Evolutionary conservation across 352 stramenopile genomes (phyloP).

Genomic region (Phytophthora pseudosyringae): DNA sequence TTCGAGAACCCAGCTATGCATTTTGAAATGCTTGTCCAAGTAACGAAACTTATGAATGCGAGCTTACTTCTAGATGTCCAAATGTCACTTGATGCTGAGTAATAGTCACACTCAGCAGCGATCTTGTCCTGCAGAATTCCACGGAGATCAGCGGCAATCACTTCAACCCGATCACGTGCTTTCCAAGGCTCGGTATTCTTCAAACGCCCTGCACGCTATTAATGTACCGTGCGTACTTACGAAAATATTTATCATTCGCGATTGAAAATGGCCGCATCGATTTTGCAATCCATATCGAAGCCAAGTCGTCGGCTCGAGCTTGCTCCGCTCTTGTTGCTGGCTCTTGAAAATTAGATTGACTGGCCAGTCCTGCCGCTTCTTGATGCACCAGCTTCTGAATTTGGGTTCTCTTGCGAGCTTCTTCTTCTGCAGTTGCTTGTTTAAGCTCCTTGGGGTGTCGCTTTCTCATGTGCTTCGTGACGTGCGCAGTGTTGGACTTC

Average conservation of each 20-base stretch:
- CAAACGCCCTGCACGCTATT: background rate
- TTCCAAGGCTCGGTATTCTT: background rate
- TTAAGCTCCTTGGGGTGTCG: background rate
- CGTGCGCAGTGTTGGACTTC: background rate
- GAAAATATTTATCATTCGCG: conserved; percentile 5
- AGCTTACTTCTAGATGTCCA: conserved; percentile 10
- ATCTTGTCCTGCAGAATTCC: background rate
- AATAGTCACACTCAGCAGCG: conserved; percentile 5
- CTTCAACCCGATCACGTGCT: background rate
- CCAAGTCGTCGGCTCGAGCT: background rate
- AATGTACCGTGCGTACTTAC: conserved; percentile 1
- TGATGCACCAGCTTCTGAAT: background rate
- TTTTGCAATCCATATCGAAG: background rate
- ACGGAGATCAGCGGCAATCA: background rate
- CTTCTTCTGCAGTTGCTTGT: background rate
- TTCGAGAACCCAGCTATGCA: conserved; percentile 7
- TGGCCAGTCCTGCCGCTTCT: background rate
- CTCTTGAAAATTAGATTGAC: no score
- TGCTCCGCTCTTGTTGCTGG: background rate
- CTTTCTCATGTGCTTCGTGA: background rate
- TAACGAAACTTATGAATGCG: conserved; percentile 4
- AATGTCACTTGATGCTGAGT: conserved; percentile 13
- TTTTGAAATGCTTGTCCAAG: background rate
- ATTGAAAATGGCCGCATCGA: background rate
- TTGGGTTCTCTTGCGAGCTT: background rate